Base-by-base conservation (phyloP, 148 eudicot genomes). In the Chenopodium suecicum region DNA sequence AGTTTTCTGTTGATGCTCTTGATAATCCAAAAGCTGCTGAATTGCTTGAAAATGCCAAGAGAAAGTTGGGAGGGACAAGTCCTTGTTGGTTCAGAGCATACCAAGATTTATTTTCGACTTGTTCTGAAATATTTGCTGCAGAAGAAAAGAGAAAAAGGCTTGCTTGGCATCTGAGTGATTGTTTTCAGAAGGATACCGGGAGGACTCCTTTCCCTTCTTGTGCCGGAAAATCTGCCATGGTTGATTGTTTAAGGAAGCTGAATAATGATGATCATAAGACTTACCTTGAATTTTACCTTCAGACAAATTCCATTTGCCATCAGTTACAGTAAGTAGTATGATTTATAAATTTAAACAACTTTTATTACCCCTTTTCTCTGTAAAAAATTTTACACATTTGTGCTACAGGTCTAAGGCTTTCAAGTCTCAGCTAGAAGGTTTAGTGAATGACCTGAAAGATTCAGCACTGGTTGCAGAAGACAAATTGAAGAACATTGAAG, bases 111-210 rank as follows among this genome's bases (percentile, higher is more conserved):
- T 90, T 91, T 60, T 80, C 92, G 1, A 86, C 92, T 37, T 94
- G 98, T 29, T 83, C 92, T 7, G 90, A 90, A 78, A 88, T 89
- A 27, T 82, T 89, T 16, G 95, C 97, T 0, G 93, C 79, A 5
- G 92, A 93, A 47, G 97, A 94, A 77, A 86, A 79, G 75, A 77
- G 90, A 64, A 74, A 86, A 0, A 81, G 95, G 23, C 85, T 94
- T 20, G 94, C 98, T 85, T 94, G 97, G 97, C 84, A 89, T 87
- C 89, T 94, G 8, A 90, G 88, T 66, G 90, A 91, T 63, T 94
- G 98, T 86, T 94, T 94, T 84, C 92, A 89, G 64, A 86, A 82
- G 84, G 95, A 90, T 77, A 81, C 95, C 7, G 96, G 98, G 6
- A 85, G 94, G 47, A 76, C 78, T 20, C 60, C 85, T 14, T 90